phyloP scores from a whole-genome alignment of 73 alveolate genomes.

The Breviolum minutum region DNA sequence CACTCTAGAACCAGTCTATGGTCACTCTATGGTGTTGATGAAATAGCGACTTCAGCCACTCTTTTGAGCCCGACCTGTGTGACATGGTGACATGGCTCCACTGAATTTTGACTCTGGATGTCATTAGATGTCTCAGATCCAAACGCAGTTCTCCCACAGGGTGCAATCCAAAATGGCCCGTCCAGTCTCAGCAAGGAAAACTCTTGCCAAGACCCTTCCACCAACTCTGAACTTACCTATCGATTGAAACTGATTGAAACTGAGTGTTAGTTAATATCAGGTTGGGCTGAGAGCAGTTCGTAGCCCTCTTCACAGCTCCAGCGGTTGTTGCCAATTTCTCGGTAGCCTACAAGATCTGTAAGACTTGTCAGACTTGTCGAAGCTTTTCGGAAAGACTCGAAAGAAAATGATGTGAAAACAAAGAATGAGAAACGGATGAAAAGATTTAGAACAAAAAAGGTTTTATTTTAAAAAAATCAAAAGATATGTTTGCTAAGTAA shows the following conservation, averaged over 20 bases:
- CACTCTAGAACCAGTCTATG: no score
- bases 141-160: conserved; percentile 24
- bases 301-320: conserved; percentile 41
- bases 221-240: neutral
- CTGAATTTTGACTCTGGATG: neutral
- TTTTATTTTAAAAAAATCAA: no score
- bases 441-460: neutral
- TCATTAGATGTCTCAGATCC: neutral
- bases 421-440: neutral
- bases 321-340: conserved; percentile 28
- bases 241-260: neutral
- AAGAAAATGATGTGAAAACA: neutral
- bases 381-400: neutral
- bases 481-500: no score
- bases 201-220: neutral
- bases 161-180: conserved; percentile 10
- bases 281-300: neutral
- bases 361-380: neutral
- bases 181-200: neutral
- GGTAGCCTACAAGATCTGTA: neutral
- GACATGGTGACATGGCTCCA: no score
- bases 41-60: no score
- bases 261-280: neutral
- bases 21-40: neutral
- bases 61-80: no score